Evolutionary conservation across 139 green algal species (phyloP).

Genomic region (Coelastrella sp.): DNA sequence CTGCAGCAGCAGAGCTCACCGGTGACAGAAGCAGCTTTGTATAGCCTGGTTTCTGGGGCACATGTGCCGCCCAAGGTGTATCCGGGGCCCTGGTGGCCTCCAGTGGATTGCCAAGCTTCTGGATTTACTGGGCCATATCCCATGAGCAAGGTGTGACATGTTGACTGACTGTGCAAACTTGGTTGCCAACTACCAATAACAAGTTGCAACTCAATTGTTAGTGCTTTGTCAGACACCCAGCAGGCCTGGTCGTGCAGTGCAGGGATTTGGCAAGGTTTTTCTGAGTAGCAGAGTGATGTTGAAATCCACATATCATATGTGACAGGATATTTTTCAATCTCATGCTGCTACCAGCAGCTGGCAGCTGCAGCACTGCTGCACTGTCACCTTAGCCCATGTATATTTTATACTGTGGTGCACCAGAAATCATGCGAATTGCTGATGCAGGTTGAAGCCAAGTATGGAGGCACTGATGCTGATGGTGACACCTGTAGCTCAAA

Average conservation of each 20-base stretch:
- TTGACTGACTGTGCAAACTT: not conserved
- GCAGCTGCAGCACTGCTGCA: too few species aligned
- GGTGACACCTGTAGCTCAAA: not conserved
- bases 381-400: too few species aligned
- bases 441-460: not conserved
- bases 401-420: too few species aligned
- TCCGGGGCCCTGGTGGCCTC: slow-evolving; percentile 11
- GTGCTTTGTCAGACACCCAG: too few species aligned
- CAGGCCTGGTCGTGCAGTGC: too few species aligned
- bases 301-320: too few species aligned
- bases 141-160: not conserved
- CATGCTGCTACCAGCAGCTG: too few species aligned
- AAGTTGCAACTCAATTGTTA: too few species aligned
- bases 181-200: too few species aligned
- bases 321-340: too few species aligned
- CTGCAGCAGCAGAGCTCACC: not conserved
- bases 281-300: too few species aligned
- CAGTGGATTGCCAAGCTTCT: not conserved
- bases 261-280: too few species aligned
- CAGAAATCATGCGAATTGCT: not conserved
- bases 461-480: not conserved
- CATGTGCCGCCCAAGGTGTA: slow-evolving; percentile 11
- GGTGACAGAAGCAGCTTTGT: not conserved
- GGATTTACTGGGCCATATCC: not conserved
- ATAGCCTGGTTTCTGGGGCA: slow-evolving; percentile 12